Evolutionary conservation across 345 rosid genomes (phyloP).

Genomic region (Aquilaria malaccensis): DNA sequence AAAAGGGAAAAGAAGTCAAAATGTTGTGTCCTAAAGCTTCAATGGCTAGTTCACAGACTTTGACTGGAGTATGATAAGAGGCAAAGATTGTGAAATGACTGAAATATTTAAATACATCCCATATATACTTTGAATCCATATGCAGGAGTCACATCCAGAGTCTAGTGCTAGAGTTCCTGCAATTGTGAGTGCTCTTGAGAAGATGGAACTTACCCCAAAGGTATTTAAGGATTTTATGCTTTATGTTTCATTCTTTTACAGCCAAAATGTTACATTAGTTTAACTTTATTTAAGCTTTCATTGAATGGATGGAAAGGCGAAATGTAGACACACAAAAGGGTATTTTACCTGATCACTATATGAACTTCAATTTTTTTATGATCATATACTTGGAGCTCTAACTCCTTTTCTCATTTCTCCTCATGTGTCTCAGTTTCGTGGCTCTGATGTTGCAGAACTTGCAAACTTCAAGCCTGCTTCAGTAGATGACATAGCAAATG

Average conservation of each 20-base stretch:
- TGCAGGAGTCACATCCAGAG: conserved; percentile 90
- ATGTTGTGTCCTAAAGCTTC: background rate
- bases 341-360: background rate
- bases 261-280: background rate
- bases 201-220: conserved; percentile 71
- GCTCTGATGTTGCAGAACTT: conserved; percentile 64
- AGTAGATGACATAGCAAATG: conserved; percentile 63
- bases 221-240: conserved; percentile 20
- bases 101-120: too few species aligned
- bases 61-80: too few species aligned
- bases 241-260: background rate
- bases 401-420: background rate
- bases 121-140: background rate
- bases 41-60: too few species aligned
- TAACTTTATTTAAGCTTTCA: background rate
- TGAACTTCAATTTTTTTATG: too few species aligned
- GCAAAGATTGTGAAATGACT: too few species aligned
- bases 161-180: conserved; percentile 89
- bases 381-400: too few species aligned
- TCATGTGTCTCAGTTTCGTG: conserved; percentile 50
- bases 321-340: background rate
- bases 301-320: background rate
- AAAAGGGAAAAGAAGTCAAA: too few species aligned
- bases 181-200: conserved; percentile 69
- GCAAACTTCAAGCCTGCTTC: conserved; percentile 64